Evolutionary conservation across 2,329 filamentous ascomycete genomes (phyloP).

Genomic region (Sporothrix phasma): DNA sequence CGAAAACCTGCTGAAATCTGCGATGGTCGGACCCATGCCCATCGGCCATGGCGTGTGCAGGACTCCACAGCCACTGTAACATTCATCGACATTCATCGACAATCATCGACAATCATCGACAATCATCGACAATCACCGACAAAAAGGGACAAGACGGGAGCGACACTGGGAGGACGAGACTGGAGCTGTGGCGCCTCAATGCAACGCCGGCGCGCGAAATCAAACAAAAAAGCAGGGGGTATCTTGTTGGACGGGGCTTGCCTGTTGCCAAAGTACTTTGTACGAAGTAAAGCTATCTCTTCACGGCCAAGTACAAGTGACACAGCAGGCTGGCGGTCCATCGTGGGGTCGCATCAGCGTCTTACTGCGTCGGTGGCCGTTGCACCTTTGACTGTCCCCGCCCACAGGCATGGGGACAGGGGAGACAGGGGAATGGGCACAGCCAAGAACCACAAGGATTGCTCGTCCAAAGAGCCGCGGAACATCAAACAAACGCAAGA

Average conservation of each 20-base stretch:
- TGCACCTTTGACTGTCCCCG: not conserved
- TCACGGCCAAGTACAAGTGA: not conserved
- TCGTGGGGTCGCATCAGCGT: not conserved
- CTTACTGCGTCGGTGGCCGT: not conserved
- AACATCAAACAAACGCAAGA: not conserved
- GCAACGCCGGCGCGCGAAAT: not conserved
- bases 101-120: no score
- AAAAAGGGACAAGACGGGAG: no score
- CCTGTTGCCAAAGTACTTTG: not conserved
- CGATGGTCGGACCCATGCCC: not conserved
- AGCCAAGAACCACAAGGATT: no score
- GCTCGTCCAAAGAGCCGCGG: no score
- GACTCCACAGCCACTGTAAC: not conserved
- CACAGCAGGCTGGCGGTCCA: not conserved
- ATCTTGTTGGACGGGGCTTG: not conserved
- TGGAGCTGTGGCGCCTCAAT: not conserved
- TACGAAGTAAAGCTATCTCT: not conserved
- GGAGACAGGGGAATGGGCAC: no score
- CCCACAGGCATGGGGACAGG: not conserved
- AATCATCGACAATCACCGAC: no score
- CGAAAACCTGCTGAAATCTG: not conserved
- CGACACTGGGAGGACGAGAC: not conserved
- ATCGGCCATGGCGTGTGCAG: not conserved
- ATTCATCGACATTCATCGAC: not conserved
- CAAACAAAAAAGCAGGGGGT: not conserved